Conservation (phyloP, 2,329 filamentous ascomycete genomes). For the Stylonectria norvegica region DNA sequence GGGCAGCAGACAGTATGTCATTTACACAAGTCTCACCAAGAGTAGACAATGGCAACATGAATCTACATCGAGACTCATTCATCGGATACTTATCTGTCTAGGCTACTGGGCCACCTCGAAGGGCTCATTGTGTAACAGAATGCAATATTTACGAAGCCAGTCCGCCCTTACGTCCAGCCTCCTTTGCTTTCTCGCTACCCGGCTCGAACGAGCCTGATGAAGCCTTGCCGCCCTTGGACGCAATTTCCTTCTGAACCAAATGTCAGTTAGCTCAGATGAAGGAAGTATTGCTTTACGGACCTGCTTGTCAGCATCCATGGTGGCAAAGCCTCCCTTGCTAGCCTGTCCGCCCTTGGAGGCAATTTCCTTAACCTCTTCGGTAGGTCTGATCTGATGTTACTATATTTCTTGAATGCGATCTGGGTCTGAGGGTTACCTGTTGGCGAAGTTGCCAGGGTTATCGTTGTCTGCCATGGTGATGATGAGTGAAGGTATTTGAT, state of each 20-base stretch:
- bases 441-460: slow-evolving; percentile 30
- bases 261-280: slow-evolving; percentile 18
- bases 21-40: too few relatives aligned
- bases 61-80: too few relatives aligned
- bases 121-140: too few relatives aligned
- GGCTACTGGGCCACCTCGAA: too few relatives aligned
- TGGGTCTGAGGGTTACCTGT: slow-evolving; percentile 14
- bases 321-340: slow-evolving; percentile 39
- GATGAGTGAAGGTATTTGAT: too few relatives aligned
- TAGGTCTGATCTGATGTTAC: slow-evolving; percentile 25
- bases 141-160: too few relatives aligned
- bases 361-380: slow-evolving; percentile 43
- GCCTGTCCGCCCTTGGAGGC: slow-evolving; percentile 40
- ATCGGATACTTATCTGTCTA: too few relatives aligned
- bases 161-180: slow-evolving; percentile 55
- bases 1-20: too few relatives aligned
- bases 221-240: slow-evolving; percentile 52
- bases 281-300: slow-evolving; percentile 32
- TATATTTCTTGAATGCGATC: not conserved
- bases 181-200: slow-evolving; percentile 48
- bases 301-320: slow-evolving; percentile 41
- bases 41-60: too few relatives aligned
- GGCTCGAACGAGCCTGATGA: slow-evolving; percentile 53
- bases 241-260: slow-evolving; percentile 43
- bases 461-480: slow-evolving; percentile 20